phyloP scores from a whole-genome alignment of 2,329 filamentous ascomycete species.

The Cladosporium velox region DNA sequence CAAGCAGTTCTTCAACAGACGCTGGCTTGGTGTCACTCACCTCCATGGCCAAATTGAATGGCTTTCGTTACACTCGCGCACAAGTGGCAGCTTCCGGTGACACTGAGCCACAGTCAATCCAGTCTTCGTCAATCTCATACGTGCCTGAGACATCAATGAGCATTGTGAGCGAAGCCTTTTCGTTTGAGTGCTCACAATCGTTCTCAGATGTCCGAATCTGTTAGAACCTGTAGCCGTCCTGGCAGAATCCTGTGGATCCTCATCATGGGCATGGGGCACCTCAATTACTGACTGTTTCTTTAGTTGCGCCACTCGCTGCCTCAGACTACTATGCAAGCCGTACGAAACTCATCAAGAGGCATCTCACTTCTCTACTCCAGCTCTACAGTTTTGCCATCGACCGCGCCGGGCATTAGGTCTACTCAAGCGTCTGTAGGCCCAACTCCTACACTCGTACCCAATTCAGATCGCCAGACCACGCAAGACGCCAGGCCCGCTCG shows the following conservation, averaged over 20 bases:
- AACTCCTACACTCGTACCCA: no score
- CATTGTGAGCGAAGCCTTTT: background rate
- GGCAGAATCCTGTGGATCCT: background rate
- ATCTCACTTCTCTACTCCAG: constrained; percentile 11
- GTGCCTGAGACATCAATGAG: constrained; percentile 8
- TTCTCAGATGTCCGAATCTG: no score
- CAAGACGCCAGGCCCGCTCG: background rate
- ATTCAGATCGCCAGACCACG: background rate
- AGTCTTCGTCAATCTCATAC: background rate
- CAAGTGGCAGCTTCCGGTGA: background rate
- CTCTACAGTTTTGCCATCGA: background rate
- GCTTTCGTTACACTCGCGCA: background rate
- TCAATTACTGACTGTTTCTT: background rate
- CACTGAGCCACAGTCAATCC: background rate
- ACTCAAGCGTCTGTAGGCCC: no score
- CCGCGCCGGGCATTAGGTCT: background rate
- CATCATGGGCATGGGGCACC: background rate
- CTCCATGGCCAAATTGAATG: constrained; percentile 6
- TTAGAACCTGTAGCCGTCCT: background rate
- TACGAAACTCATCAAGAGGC: background rate
- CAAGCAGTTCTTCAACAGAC: constrained; percentile 17
- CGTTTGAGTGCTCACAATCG: background rate
- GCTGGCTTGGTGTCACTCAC: background rate
- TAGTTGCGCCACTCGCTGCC: background rate
- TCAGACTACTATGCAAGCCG: constrained; percentile 17